Conservation (phyloP, 805 yeast genomes). For the Metschnikowia gelsemii region DNA sequence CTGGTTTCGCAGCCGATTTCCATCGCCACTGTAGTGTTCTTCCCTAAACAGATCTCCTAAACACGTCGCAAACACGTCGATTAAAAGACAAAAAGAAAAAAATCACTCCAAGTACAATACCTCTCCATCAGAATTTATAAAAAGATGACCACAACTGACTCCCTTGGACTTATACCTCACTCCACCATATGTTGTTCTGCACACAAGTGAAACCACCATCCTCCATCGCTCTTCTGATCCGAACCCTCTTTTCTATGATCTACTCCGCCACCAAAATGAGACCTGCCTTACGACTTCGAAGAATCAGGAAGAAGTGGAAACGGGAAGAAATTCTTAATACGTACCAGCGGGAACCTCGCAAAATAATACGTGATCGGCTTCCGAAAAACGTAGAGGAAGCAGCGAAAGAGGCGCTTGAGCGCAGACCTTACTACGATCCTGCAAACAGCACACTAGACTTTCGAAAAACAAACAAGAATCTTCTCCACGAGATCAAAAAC, state of each 20-base stretch:
- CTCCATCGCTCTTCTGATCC: neutral
- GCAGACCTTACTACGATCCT: constrained; percentile 16
- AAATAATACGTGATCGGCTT: neutral
- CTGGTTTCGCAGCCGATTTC: no score
- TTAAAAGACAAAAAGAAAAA: no score
- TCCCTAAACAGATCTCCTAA: no score
- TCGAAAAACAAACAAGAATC: constrained; percentile 8
- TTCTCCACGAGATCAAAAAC: constrained; percentile 10
- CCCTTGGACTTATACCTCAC: no score
- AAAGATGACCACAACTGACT: no score
- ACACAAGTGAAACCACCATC: neutral
- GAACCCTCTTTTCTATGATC: neutral
- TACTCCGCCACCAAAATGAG: neutral
- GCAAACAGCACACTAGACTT: constrained; percentile 17
- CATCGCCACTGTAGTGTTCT: no score
- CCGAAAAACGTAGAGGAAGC: constrained; percentile 3
- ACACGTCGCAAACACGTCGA: no score
- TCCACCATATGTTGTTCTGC: no score
- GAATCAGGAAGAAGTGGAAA: neutral
- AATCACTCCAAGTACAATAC: no score
- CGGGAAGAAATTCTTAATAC: neutral
- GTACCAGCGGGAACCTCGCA: neutral
- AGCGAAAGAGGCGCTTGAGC: constrained; percentile 2
- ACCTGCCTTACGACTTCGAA: neutral
- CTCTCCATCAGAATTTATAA: no score